Evolutionary conservation across 192 early-diverging fungal genomes (phyloP), one percentile per base, ranked within the genome.

Genomic region (Spizellomyces punctatus): DNA sequence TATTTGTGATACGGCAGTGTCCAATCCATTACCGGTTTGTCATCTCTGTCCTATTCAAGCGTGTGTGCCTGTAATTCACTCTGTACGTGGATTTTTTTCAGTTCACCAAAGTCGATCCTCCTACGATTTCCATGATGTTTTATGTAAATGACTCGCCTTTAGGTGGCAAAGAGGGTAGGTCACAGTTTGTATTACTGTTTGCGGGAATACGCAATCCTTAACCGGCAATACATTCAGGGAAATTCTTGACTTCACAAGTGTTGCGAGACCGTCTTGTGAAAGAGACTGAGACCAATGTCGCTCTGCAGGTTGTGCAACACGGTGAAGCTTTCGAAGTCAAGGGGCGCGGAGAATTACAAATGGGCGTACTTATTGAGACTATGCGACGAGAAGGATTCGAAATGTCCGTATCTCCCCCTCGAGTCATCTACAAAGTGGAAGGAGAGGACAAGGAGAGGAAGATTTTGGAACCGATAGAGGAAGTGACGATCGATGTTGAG

Each of bases 371-470:
- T 47, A 93, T 93, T 62, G 93, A 94, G 83, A 92, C 93, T 8
- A 94, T 94, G 93, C 85, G 93, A 42, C 88, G 93, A 22, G 93
- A 94, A 79, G 93, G 93, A 21, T 94, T 92, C 72, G 93, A 94
- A 78, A 80, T 94, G 36, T 90, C 89, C 43, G 89, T 94, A 7
- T 90, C 90, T 2, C 89, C 93, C 8, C 93, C 93, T 36, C 85
- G 87, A n/a, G 93, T 94, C 48, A 84, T 94, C 59, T 91, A 84
- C 80, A 92, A 89, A 78, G 54, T 21, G 58, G 67, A 64, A 16
- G 67, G 45, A 5, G 79, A 80, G 46, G 82, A 79, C 49, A 81
- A 83, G 9, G 82, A 86, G 43, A 81, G 86, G 64, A 73, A 71
- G 21, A 84, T 91, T 46, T 69, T 93, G 10, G 93, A 94, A 76